Percentiles rank a stretch among this genome's conserved stretches.
Evolutionary conservation across 305 asterid species (phyloP).

Genomic region (Petunia hybrid): DNA sequence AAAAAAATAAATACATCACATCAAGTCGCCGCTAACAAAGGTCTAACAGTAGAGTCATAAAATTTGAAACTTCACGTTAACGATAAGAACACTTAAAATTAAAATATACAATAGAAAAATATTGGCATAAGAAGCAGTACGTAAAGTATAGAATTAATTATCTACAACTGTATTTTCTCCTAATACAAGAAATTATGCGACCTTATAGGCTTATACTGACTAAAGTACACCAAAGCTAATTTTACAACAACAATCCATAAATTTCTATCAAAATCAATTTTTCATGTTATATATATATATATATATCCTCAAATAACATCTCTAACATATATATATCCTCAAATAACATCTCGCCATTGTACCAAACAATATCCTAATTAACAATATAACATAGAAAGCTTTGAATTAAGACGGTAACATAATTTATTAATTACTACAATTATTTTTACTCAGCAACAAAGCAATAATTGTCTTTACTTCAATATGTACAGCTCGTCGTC

Average conservation of each 20-base stretch:
- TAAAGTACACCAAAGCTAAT: no score
- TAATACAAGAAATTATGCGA: background rate
- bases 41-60: background rate
- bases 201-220: background rate
- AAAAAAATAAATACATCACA: background rate
- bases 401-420: background rate
- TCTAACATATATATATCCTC: no score
- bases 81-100: background rate
- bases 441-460: background rate
- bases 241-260: no score
- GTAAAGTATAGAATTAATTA: background rate
- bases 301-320: no score
- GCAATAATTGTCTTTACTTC: background rate
- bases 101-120: background rate
- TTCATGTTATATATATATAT: no score
- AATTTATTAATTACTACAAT: background rate
- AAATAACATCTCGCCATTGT: no score
- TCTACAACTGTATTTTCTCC: background rate
- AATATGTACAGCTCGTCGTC: no score
- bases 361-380: no score
- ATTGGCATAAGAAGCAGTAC: background rate
- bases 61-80: background rate
- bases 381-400: no score
- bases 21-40: background rate
- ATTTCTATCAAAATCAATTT: no score